Base-by-base conservation (phyloP, 2,329 filamentous ascomycete species). In the Podosphaera xanthii region DNA sequence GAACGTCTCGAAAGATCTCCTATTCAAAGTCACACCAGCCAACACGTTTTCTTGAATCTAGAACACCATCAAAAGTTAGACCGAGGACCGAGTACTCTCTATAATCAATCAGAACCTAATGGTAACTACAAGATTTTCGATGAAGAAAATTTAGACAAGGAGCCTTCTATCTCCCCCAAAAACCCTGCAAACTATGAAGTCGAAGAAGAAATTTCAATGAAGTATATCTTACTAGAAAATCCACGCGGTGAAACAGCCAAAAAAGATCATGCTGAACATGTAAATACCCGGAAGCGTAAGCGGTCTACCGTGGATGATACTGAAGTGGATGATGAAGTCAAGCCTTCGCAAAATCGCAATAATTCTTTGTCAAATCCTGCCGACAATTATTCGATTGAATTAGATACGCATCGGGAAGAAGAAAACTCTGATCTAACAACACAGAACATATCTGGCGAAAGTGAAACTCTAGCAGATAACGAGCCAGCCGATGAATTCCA, bases 1-100 rank as follows among this genome's bases (percentile, higher is more conserved):
- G 90, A 96, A 72, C 83, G 92, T 61, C 77, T 98, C 61, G 92
- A 92, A 68, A 83, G 86, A 67, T 94, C 88, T n/a, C 89, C 90
- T 22, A 80, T 81, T 62, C 86, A 76, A 67, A 72, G 77, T 67
- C 76, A 81, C 64, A 67, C 67, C 54, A 77, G 80, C 65, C 76
- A 77, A 65, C 78, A 83, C 65, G 78, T 84, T 8, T 75, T 82
- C 50, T 70, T 83, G 59, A 75, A 75, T 64, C 74, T 75, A 63
- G 75, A 76, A 59, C 75, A 76, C 61, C 77, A 73, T 59, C 73
- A 75, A 50, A 69, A 72, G 59, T 79, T 80, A 63, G 81, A 85
- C 65, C 79, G 78, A 64, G 88, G 83, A 59, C 86, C 86, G 2
- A 90, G 84, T 75, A 91, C 89, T 73, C 77, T 89, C 61, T 81